These are phyloP conservation scores for Aspergillus nomiae DNA, from an alignment of 2,329 filamentous ascomycete genomes.

Conservation along the genomic window DNA sequence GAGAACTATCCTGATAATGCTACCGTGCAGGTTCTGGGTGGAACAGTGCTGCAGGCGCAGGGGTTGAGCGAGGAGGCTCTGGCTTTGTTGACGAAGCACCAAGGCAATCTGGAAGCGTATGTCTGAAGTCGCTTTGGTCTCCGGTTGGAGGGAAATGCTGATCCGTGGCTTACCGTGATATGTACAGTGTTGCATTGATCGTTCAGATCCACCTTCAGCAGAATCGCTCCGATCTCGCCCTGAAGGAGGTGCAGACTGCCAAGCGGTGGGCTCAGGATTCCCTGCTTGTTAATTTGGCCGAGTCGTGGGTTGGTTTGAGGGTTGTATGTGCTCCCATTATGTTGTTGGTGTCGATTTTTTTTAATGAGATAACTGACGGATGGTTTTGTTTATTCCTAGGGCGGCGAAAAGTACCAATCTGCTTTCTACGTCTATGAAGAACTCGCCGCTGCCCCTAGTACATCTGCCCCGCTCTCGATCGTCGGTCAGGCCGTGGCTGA, in stretches of 20 bases:
- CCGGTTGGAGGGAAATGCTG: neutral
- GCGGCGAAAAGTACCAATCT: constrained; percentile 93
- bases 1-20: constrained; percentile 70
- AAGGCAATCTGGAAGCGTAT: constrained; percentile 77
- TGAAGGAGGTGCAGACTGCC: constrained; percentile 85
- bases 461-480: constrained; percentile 72
- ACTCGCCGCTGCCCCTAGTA: constrained; percentile 82
- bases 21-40: constrained; percentile 77
- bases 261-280: constrained; percentile 95
- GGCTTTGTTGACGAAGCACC: constrained; percentile 75
- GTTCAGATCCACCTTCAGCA: constrained; percentile 90
- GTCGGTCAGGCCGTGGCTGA: constrained; percentile 90
- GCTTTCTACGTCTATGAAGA: constrained; percentile 98
- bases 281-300: constrained; percentile 87
- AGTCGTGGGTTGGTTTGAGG: constrained; percentile 91
- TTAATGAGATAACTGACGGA: neutral
- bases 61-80: constrained; percentile 86
- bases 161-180: neutral
- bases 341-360: neutral
- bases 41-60: constrained; percentile 77
- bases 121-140: constrained; percentile 36
- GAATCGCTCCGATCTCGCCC: constrained; percentile 85
- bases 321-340: constrained; percentile 59
- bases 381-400: constrained; percentile 52
- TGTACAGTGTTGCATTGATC: constrained; percentile 72